Percentiles rank a stretch among this genome's conserved stretches.
These are phyloP conservation scores for Ophiorrhiza pumila DNA, from an alignment of 257 asterid species.

Conservation along the genomic window DNA sequence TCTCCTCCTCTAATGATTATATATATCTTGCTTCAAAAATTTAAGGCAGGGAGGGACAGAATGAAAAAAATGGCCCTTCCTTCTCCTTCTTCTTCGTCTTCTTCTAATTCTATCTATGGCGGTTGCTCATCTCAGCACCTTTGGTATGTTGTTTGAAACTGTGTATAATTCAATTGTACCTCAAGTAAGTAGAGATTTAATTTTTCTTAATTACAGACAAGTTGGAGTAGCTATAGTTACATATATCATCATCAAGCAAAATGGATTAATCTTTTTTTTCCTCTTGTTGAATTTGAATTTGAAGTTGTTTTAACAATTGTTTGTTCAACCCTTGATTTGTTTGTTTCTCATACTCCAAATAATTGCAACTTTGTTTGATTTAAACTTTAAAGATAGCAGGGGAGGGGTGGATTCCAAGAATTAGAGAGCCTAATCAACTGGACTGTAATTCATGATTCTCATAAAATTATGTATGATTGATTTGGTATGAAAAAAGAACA, in stretches of 20 bases:
- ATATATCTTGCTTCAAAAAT: not conserved
- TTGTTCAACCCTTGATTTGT: not conserved
- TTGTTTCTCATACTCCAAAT: not conserved
- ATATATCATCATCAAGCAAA: too few species aligned
- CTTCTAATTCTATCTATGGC: not conserved
- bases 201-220: not conserved
- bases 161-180: constrained; percentile 13
- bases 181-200: constrained; percentile 2
- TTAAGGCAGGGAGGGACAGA: not conserved
- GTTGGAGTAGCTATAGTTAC: not conserved
- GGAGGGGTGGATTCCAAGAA: too few species aligned
- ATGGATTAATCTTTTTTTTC: not conserved
- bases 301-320: too few species aligned
- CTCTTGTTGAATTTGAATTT: not conserved
- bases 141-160: constrained; percentile 18
- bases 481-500: not conserved
- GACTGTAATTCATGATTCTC: too few species aligned
- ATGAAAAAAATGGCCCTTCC: not conserved
- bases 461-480: not conserved
- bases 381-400: not conserved
- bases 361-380: not conserved
- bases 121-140: constrained; percentile 1
- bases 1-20: not conserved
- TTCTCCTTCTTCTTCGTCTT: too few species aligned
- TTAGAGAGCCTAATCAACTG: too few species aligned